Percentiles rank a stretch among this genome's conserved stretches.
Evolutionary conservation across 1,139 yeast genomes (phyloP).

Genomic region (Scheffersomyces illinoinensis): DNA sequence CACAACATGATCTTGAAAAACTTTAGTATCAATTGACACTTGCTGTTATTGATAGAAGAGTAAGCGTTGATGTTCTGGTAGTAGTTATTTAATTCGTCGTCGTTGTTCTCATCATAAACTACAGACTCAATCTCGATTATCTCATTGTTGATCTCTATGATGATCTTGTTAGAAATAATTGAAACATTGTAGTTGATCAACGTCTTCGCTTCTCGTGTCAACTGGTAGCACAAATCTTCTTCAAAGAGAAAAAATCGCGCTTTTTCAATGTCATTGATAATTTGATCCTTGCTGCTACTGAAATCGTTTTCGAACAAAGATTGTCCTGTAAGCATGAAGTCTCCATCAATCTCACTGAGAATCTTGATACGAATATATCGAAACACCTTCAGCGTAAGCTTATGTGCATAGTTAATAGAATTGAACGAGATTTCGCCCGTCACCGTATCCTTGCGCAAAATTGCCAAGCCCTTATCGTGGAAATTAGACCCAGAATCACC

Average conservation of each 20-base stretch:
- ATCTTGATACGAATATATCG: constrained; percentile 56
- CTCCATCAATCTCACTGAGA: constrained; percentile 53
- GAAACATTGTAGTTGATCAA: constrained; percentile 73
- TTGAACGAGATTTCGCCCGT: constrained; percentile 37
- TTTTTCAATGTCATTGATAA: constrained; percentile 54
- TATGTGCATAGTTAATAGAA: constrained; percentile 24
- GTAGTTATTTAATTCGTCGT: constrained; percentile 34
- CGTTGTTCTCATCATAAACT: constrained; percentile 47
- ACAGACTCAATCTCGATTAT: constrained; percentile 70
- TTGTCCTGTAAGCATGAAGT: constrained; percentile 51
- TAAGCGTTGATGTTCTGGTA: constrained; percentile 32
- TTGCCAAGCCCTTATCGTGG: constrained; percentile 72
- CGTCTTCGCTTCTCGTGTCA: constrained; percentile 72
- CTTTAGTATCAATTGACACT: constrained; percentile 54
- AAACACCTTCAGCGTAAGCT: constrained; percentile 27
- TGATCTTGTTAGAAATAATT: constrained; percentile 63
- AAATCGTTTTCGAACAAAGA: constrained; percentile 31
- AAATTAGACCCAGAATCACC: constrained; percentile 83
- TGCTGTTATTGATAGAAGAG: constrained; percentile 34
- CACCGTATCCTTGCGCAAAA: constrained; percentile 46
- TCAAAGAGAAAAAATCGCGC: constrained; percentile 79
- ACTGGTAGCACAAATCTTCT: constrained; percentile 73
- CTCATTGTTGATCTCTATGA: constrained; percentile 65
- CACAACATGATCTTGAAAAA: constrained; percentile 63
- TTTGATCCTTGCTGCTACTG: constrained; percentile 25